Conservation (phyloP, 2,329 filamentous ascomycete species). For the Acephala macrosclerotiorum region DNA sequence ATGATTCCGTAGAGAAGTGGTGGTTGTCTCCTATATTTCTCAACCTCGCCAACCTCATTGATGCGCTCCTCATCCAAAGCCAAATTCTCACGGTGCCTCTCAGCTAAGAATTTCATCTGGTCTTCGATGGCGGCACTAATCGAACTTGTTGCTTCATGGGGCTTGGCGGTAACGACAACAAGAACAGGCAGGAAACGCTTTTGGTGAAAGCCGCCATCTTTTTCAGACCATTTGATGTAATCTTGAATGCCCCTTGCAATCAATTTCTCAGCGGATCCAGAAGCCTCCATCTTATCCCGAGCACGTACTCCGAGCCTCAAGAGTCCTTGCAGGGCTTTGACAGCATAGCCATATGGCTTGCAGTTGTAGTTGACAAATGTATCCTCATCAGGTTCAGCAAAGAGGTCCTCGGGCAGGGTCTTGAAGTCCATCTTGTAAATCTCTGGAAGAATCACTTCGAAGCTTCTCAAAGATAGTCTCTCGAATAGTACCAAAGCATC, state of each 20-base stretch:
- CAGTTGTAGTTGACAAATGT: conserved; percentile 40
- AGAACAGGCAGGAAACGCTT: conserved; percentile 43
- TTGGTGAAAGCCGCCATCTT: conserved; percentile 42
- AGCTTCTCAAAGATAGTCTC: conserved; percentile 41
- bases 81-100: conserved; percentile 38
- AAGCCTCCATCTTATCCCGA: conserved; percentile 30
- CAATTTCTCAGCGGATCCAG: conserved; percentile 34
- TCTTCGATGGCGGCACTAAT: conserved; percentile 34
- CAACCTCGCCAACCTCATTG: conserved; percentile 33
- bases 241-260: conserved; percentile 41
- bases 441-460: conserved; percentile 40
- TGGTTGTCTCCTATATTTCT: conserved; percentile 36
- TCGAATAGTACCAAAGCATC: conserved; percentile 42
- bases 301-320: conserved; percentile 39
- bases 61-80: conserved; percentile 23
- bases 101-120: conserved; percentile 41
- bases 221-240: conserved; percentile 45
- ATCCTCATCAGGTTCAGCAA: conserved; percentile 34
- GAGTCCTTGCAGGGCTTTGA: conserved; percentile 40
- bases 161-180: conserved; percentile 30
- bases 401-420: conserved; percentile 41
- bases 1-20: conserved; percentile 46
- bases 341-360: conserved; percentile 26
- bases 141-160: conserved; percentile 30
- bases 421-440: conserved; percentile 42